Base-by-base conservation (phyloP, 2,329 filamentous ascomycete species). In the Teratosphaeria epicoccoides region DNA sequence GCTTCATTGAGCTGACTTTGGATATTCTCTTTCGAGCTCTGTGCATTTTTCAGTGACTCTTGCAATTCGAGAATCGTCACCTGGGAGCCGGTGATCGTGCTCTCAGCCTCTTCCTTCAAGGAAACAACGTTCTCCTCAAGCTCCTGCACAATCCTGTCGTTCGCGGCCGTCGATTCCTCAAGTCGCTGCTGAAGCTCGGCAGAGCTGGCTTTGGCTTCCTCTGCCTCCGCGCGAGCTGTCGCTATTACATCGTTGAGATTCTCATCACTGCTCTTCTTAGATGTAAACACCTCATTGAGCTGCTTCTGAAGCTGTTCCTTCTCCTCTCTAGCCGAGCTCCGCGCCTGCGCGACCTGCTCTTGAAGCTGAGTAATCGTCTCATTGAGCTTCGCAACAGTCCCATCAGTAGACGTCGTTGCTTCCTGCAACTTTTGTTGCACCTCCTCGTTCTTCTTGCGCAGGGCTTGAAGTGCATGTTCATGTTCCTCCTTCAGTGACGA, bases 371-470 rank as follows among this genome's bases (percentile, higher is more conserved):
- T 48, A 22, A 55, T 58, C 4, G 52, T 45, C 10, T 51, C 49
- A 17, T 53, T 49, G n/a, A 59, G 49, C 29, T 55, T 46, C 22
- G 40, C 48, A 33, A 49, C 25, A n/a, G 37, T 47, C 24, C 58
- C 46, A 7, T 58, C 52, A 29, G 54, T 54, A n/a, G 51, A 40
- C 4, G 37, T 49, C 7, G n/a, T 45, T 12, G 46, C 49, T 12
- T 63, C 55, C 37, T 58, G 49, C 11, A 58, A 49, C 24, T 55
- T 33, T 43, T 57, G 57, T 47, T 60, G 55, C 9, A 60, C 40
- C 20, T 46, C 49, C 6, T 43, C 37, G 7, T 48, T 46, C 46
- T 61, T 49, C 33, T 33, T 50, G n/a, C 55, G 57, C 43, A 62
- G 37, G 12, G 50, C 46, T 37, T 56, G 53, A 17, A 59, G 40